A percentile compares a stretch with the other conserved stretches of the same genome.
Evolutionary conservation across 2,329 filamentous ascomycete species (phyloP).

Genomic region (Xylaria arbuscula): DNA sequence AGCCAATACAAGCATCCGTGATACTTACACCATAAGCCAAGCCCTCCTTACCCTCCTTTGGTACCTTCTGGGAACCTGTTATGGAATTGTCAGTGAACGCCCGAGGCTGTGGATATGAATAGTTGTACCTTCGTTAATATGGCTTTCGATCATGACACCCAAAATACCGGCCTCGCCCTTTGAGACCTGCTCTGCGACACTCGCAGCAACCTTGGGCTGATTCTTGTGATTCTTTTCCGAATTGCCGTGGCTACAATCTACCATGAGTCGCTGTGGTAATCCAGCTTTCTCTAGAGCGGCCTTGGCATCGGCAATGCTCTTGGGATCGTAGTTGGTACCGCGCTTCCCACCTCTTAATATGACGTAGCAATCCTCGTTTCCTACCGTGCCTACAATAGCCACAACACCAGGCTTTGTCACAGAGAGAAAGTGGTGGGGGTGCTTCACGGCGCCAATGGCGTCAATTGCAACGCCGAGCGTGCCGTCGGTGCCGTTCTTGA

Average conservation of each 20-base stretch:
- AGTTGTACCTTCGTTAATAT: slow-evolving; percentile 86
- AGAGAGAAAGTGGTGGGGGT: slow-evolving; percentile 96
- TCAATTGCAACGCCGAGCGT: slow-evolving; percentile 90
- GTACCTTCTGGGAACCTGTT: slow-evolving; percentile 87
- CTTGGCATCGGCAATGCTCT: slow-evolving; percentile 87
- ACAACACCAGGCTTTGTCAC: slow-evolving; percentile 97
- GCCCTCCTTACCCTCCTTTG: slow-evolving; percentile 82
- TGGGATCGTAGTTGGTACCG: slow-evolving; percentile 92
- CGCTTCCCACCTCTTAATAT: slow-evolving; percentile 92
- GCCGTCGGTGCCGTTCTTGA: slow-evolving; percentile 99
- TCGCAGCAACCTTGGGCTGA: slow-evolving; percentile 90
- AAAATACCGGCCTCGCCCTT: slow-evolving; percentile 88
- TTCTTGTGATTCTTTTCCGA: slow-evolving; percentile 97
- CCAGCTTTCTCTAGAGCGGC: slow-evolving; percentile 79
- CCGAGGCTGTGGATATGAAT: background rate
- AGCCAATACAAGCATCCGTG: slow-evolving; percentile 96
- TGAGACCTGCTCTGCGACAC: slow-evolving; percentile 84
- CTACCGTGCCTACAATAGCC: slow-evolving; percentile 91
- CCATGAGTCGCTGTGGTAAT: slow-evolving; percentile 84
- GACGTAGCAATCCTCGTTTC: slow-evolving; percentile 97
- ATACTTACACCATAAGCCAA: slow-evolving; percentile 96
- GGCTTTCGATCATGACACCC: slow-evolving; percentile 99
- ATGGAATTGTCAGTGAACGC: slow-evolving; percentile 42
- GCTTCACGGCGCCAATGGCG: slow-evolving; percentile 90
- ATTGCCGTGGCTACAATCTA: slow-evolving; percentile 98